phyloP scores from a whole-genome alignment of 2,329 filamentous ascomycete genomes.

The Drechmeria coniospora region DNA sequence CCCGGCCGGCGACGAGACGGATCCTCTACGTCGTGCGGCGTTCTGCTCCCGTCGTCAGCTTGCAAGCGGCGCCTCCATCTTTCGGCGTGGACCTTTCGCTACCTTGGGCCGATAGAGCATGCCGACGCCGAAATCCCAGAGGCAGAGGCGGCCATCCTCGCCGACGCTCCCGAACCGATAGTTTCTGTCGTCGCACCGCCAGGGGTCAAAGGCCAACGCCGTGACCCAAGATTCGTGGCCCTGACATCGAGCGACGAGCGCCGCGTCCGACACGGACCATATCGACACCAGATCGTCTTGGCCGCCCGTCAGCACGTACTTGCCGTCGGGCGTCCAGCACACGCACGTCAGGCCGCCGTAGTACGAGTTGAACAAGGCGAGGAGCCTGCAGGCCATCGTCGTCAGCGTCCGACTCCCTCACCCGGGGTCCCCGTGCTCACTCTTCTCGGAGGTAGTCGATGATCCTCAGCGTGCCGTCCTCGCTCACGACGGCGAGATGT shows the following conservation, averaged over 20 bases:
- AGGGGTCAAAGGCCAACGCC: conserved; percentile 85
- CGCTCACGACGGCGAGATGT: conserved; percentile 78
- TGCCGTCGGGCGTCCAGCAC: conserved; percentile 94
- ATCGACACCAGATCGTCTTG: conserved; percentile 95
- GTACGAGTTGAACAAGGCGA: conserved; percentile 78
- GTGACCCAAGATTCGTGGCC: conserved; percentile 95
- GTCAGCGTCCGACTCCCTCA: too few species aligned
- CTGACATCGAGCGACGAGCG: conserved; percentile 80
- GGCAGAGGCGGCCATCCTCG: conserved; percentile 74
- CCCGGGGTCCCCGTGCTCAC: too few species aligned
- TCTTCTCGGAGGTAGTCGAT: conserved; percentile 86
- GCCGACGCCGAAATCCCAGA: conserved; percentile 96
- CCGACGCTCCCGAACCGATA: conserved; percentile 95
- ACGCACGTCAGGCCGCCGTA: conserved; percentile 88
- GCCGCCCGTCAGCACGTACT: conserved; percentile 87
- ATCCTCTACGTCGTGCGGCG: conserved; percentile 28
- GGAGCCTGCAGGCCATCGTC: conserved; percentile 44
- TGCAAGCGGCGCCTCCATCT: neutral
- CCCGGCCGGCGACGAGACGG: conserved; percentile 33
- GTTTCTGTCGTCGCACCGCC: conserved; percentile 88
- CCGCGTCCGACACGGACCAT: conserved; percentile 74
- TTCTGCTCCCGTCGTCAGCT: conserved; percentile 3
- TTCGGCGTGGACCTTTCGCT: neutral
- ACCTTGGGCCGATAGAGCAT: conserved; percentile 82
- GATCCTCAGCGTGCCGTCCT: conserved; percentile 78